Evolutionary conservation across 352 stramenopile genomes (phyloP), one percentile per base, ranked within the genome.

Genomic region (Discostella stelligera): DNA sequence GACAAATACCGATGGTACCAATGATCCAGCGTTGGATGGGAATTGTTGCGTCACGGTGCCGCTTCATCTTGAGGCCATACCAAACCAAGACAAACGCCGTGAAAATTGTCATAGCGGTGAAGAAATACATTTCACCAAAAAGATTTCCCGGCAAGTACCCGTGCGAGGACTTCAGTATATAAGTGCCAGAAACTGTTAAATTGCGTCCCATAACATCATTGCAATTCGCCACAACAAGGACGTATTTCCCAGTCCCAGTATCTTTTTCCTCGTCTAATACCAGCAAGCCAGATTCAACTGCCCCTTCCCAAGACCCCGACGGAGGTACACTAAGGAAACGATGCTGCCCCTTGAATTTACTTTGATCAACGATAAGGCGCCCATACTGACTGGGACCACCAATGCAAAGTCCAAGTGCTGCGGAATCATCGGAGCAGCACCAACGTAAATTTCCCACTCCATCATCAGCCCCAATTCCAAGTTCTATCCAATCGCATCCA

Each of bases 121-220:
- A 89, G 52, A 91, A 93, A 58, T 91, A 89, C 87, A 91, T 90
- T 20, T 90, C 77, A 23, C 81, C 87, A 70, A 88, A 93, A 11
- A 91, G 53, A 76, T 91, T 80, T 23, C 87, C 87, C 3, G 87
- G 87, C 8, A 93, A 67, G 32, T 91, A 93, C 63, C 87, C 87
- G 76, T 89, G 79, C 13, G 59, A 61, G 25, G 80, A 89, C 54
- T 83, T 87, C 76, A 78, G 91, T 10, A 82, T 61, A 48, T 87
- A 90, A 44, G 83, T n/a, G 23, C 87, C 87, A 23, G 80, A 66
- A 8, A 91, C 74, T 21, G 78, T 73, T 16, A 91, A 53, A 66
- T 77, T 56, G 53, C 87, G 49, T 44, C 87, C 87, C 21, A 59
- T 69, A 11, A 78, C 48, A 54, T 86, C 78, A 56, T 93, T 88